Conservation (phyloP, 2,329 filamentous ascomycete species). For the Pleomassaria siparia region DNA sequence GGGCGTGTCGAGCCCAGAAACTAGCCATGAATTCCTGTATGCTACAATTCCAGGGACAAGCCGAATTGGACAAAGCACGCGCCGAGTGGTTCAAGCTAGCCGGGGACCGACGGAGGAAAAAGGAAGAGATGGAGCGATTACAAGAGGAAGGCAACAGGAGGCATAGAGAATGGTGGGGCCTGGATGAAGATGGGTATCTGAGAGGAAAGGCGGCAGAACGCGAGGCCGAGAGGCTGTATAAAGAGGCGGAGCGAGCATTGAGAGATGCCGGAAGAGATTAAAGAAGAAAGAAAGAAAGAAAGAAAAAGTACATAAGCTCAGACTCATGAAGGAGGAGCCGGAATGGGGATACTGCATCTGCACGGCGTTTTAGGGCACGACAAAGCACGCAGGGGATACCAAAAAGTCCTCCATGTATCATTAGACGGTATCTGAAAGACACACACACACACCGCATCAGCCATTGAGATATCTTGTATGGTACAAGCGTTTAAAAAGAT, state of each 20-base stretch:
- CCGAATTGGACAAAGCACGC: constrained; percentile 82
- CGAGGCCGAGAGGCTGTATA: constrained; percentile 8
- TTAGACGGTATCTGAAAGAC: not conserved
- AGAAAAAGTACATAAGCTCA: no score
- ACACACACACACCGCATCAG: no score
- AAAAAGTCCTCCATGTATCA: not conserved
- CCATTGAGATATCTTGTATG: not conserved
- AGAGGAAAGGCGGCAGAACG: constrained; percentile 25
- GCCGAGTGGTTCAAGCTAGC: constrained; percentile 85
- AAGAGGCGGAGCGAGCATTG: constrained; percentile 10
- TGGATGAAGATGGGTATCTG: constrained; percentile 42
- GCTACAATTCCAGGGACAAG: constrained; percentile 79
- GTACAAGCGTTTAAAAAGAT: not conserved
- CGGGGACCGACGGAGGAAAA: constrained; percentile 67
- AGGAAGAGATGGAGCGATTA: constrained; percentile 57
- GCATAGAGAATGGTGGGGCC: constrained; percentile 55
- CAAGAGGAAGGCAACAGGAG: constrained; percentile 50
- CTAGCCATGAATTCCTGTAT: constrained; percentile 93
- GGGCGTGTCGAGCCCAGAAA: constrained; percentile 78
- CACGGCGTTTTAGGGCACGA: constrained; percentile 14
- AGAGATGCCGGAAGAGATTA: constrained; percentile 3
- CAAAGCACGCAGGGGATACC: not conserved
- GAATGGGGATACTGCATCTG: constrained; percentile 10
- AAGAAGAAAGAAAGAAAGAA: not conserved
- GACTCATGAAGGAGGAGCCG: not conserved